Percentiles rank a stretch among this genome's conserved stretches.
Evolutionary conservation across 305 asterid genomes (phyloP).

Genomic region (Fraxinus floribunda): DNA sequence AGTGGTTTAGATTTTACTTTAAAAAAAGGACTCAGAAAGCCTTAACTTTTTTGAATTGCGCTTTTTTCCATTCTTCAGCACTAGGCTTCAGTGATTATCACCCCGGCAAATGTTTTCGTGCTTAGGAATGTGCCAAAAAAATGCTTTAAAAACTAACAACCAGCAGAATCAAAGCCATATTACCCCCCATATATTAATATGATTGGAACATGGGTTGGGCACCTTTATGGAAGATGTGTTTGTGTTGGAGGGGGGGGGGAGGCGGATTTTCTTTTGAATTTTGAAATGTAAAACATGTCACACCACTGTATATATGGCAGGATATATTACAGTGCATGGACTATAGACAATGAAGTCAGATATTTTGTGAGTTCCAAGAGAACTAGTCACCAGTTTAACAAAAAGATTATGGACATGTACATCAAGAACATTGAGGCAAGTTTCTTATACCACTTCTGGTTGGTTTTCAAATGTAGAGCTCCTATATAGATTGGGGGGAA

Average conservation of each 20-base stretch:
- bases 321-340: background rate
- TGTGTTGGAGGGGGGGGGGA: background rate
- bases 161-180: background rate
- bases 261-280: background rate
- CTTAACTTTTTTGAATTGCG: background rate
- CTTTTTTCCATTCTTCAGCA: background rate
- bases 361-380: background rate
- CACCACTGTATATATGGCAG: background rate
- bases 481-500: background rate
- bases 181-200: background rate
- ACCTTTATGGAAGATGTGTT: background rate
- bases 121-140: background rate
- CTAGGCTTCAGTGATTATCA: background rate
- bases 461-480: background rate
- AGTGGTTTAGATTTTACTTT: background rate
- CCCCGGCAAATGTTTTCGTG: background rate
- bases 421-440: background rate
- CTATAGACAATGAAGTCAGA: background rate
- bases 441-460: background rate
- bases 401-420: background rate
- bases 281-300: background rate
- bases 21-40: background rate
- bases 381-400: background rate
- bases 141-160: background rate
- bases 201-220: background rate